phyloP scores from a whole-genome alignment of 2,329 filamentous ascomycete species.

The Ramularia endophylla region DNA sequence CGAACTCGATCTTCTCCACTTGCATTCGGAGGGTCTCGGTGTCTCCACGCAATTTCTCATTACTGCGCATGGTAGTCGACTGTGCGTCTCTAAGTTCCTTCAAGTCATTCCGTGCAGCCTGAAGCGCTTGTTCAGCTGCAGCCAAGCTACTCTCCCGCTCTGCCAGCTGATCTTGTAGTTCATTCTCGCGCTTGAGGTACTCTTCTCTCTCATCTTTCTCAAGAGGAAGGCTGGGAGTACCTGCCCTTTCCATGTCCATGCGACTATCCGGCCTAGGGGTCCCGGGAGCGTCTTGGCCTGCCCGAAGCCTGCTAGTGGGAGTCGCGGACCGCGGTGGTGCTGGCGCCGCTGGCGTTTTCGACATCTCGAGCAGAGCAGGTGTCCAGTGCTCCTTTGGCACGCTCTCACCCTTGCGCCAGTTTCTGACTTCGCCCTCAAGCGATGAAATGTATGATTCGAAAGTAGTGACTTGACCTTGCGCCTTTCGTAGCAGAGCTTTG shows the following conservation, averaged over 20 bases:
- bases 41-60: constrained; percentile 78
- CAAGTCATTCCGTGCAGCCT: constrained; percentile 81
- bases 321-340: constrained; percentile 53
- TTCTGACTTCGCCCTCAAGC: constrained; percentile 75
- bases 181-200: constrained; percentile 90
- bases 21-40: constrained; percentile 96
- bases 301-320: constrained; percentile 48
- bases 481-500: constrained; percentile 87
- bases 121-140: constrained; percentile 70
- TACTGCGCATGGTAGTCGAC: constrained; percentile 76
- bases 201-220: constrained; percentile 98
- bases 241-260: constrained; percentile 68
- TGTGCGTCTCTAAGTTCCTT: constrained; percentile 79
- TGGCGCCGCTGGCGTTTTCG: constrained; percentile 38
- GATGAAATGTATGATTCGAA: constrained; percentile 82
- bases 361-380: constrained; percentile 51
- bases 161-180: constrained; percentile 91
- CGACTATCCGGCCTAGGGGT: constrained; percentile 55
- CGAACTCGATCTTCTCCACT: constrained; percentile 88
- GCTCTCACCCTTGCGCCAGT: constrained; percentile 81
- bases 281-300: constrained; percentile 42
- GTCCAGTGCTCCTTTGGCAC: constrained; percentile 91
- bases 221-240: constrained; percentile 78
- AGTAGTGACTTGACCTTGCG: constrained; percentile 78
- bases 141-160: constrained; percentile 83